A percentile compares a stretch with the other conserved stretches of the same genome.
phyloP scores from a whole-genome alignment of 1,139 yeast species.

The Kurtzmaniella quercitrusa region DNA sequence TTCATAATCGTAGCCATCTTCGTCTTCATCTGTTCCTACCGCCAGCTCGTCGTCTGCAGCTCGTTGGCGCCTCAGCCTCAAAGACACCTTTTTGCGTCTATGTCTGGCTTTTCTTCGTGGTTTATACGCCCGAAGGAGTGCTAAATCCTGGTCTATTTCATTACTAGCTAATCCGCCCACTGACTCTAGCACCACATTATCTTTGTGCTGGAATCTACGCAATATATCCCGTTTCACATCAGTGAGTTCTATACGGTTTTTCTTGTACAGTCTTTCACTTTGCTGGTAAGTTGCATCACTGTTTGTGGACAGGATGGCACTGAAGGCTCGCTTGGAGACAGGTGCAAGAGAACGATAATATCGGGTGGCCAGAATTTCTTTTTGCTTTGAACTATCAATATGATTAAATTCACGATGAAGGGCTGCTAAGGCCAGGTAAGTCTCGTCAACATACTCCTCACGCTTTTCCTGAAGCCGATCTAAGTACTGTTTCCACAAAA shows the following conservation, averaged over 20 bases:
- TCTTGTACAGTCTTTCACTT: constrained; percentile 21
- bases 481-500: constrained; percentile 34
- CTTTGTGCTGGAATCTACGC: constrained; percentile 1
- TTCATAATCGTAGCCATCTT: constrained; percentile 8
- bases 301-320: constrained; percentile 10
- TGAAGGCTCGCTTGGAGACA: constrained; percentile 11
- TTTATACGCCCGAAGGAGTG: constrained; percentile 10
- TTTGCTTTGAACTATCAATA: constrained; percentile 14
- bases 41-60: constrained; percentile 3
- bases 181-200: constrained; percentile 4
- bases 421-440: constrained; percentile 21
- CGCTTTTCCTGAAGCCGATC: constrained; percentile 20
- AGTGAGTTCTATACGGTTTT: constrained; percentile 34
- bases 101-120: constrained; percentile 3
- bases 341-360: constrained; percentile 32
- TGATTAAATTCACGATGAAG: constrained; percentile 25
- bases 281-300: constrained; percentile 26
- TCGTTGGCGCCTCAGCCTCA: neutral
- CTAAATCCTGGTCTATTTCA: constrained; percentile 25
- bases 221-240: constrained; percentile 16
- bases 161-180: constrained; percentile 10
- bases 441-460: constrained; percentile 20
- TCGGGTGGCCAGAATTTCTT: constrained; percentile 15
- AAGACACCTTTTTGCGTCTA: neutral
- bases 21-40: constrained; percentile 7